Conservation (phyloP, 805 yeast species). For the Lipomyces yamanashiensis region DNA sequence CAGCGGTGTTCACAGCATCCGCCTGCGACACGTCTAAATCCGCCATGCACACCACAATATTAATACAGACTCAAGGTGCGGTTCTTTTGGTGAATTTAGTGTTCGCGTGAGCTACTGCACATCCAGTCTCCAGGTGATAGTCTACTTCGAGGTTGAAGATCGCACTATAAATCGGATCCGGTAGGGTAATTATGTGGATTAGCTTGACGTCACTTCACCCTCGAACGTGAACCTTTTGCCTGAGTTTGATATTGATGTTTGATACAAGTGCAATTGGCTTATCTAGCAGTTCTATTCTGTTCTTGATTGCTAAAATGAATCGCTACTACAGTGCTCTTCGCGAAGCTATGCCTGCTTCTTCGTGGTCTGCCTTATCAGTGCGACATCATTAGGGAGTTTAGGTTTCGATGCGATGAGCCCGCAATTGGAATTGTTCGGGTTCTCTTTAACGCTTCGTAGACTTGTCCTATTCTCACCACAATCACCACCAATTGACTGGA, state of each 20-base stretch:
- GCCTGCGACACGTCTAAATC: background rate
- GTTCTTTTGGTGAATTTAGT: background rate
- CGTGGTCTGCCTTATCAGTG: background rate
- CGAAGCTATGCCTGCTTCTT: too few relatives aligned
- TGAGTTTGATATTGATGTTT: background rate
- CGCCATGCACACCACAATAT: background rate
- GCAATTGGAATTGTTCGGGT: background rate
- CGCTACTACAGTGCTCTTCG: background rate
- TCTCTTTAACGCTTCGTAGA: background rate
- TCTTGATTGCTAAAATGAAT: background rate
- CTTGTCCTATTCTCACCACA: background rate
- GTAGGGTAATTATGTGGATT: background rate
- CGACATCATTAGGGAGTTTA: background rate
- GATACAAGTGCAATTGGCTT: background rate
- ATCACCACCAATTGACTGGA: background rate
- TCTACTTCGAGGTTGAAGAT: background rate
- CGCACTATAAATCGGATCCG: background rate
- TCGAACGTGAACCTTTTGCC: background rate
- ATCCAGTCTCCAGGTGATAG: background rate
- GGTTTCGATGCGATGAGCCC: background rate
- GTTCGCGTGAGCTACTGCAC: background rate
- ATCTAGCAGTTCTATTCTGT: background rate
- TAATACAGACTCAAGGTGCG: background rate
- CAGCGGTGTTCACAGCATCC: background rate
- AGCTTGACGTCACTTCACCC: background rate